Evolutionary conservation across 2,329 filamentous ascomycete genomes (phyloP).

Genomic region (Zasmidium citrigriseum): DNA sequence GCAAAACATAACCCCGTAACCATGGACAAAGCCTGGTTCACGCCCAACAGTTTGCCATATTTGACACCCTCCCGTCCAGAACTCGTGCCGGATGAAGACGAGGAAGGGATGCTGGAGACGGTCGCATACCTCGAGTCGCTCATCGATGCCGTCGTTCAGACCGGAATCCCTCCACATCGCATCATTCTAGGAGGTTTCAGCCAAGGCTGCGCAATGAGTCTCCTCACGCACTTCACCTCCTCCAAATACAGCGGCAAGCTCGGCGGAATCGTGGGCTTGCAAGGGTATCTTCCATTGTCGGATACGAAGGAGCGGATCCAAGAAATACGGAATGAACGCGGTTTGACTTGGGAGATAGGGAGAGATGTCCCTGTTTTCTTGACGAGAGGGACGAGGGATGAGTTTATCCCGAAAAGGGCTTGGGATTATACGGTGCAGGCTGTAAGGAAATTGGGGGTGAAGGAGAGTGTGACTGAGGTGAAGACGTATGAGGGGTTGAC

Average conservation of each 20-base stretch:
- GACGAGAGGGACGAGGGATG: slow-evolving; percentile 48
- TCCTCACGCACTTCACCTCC: slow-evolving; percentile 46
- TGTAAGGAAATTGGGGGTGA: slow-evolving; percentile 40
- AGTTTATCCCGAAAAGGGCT: slow-evolving; percentile 46
- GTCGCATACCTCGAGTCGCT: slow-evolving; percentile 44
- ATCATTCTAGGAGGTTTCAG: slow-evolving; percentile 52
- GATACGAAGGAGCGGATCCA: slow-evolving; percentile 24
- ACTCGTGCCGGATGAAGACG: slow-evolving; percentile 49
- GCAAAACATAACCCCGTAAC: slow-evolving; percentile 47
- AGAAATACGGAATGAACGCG: slow-evolving; percentile 7
- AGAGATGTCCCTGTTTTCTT: slow-evolving; percentile 46
- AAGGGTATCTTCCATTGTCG: slow-evolving; percentile 48
- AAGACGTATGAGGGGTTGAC: slow-evolving; percentile 51
- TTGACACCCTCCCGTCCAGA: slow-evolving; percentile 42
- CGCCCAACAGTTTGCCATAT: slow-evolving; percentile 39
- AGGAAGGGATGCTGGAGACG: slow-evolving; percentile 44
- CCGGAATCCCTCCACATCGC: slow-evolving; percentile 43
- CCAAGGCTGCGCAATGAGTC: slow-evolving; percentile 49
- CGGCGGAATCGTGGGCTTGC: slow-evolving; percentile 41
- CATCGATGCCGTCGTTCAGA: slow-evolving; percentile 43
- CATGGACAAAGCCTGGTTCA: slow-evolving; percentile 49
- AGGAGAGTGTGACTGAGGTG: slow-evolving; percentile 39
- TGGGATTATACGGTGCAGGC: slow-evolving; percentile 37
- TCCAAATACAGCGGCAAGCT: slow-evolving; percentile 42
- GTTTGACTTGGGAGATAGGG: slow-evolving; percentile 31